Evolutionary conservation across 1,284 basidiomycete species (phyloP), one percentile per base, ranked within the genome.

Genomic region (Leccinum ponderosum): DNA sequence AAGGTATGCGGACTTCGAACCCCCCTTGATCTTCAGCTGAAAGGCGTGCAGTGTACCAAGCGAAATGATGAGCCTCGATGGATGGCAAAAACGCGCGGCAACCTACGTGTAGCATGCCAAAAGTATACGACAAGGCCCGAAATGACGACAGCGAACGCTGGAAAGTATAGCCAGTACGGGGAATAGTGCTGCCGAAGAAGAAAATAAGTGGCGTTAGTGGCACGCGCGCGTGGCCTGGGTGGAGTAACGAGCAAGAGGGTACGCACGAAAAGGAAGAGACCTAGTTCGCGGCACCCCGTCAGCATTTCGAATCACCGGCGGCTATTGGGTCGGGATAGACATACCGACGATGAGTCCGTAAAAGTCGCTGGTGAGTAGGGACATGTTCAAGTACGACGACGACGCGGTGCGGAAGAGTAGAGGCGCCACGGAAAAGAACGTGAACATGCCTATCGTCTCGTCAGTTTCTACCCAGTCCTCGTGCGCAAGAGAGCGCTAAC

Each of bases 131-230:
- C 76, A 2, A 94, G 81, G 3, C 91, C 91, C 25, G 75, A 57
- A 54, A 93, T 78, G 62, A 92, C 84, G 31, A 91, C 79, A 0
- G 73, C 81, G 68, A 90, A 93, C 1, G 91, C 83, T 59, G 87
- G 76, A 75, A 94, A 94, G 80, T 94, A 93, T 7, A 94, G 78
- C 91, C 91, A 94, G 76, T 86, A 93, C 12, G 91, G 90, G 33
- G 76, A 74, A 76, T 90, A 93, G 67, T 91, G 88, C 91, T 93
- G 58, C 48, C 31, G 17, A 50, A 50, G 33, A 39, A 37, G 15
- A 27, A 8, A n/a, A 47, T 11, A 4, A 22, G 54, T 5, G 27
- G 25, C 3, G 22, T 68, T 27, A 61, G 52, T 39, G 14, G 2
- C 20, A 20, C 4, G 17, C 25, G 47, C 15, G 25, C n/a, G n/a